A percentile compares a stretch with the other conserved stretches of the same genome.
These are phyloP conservation scores for Podosphaera fusca DNA, from an alignment of 2,329 filamentous ascomycete species.

Conservation along the genomic window DNA sequence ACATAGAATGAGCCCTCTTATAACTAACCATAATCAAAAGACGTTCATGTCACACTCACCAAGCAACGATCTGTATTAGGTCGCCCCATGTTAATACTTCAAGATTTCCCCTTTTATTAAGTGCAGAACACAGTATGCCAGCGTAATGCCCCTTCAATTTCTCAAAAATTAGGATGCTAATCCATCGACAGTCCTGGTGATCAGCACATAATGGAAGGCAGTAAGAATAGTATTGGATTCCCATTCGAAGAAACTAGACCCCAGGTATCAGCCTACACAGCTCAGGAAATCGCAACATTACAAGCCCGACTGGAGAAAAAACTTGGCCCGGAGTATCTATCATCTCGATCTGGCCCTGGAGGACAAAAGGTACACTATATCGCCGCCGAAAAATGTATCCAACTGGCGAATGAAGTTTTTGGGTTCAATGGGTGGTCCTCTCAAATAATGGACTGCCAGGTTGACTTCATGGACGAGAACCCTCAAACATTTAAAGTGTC, in stretches of 20 bases:
- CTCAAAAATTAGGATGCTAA: conserved; percentile 3
- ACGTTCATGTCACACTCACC: neutral
- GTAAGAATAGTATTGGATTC: conserved; percentile 27
- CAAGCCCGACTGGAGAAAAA: conserved; percentile 76
- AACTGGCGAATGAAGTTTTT: conserved; percentile 83
- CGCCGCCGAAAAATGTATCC: conserved; percentile 89
- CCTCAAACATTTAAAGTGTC: conserved; percentile 55
- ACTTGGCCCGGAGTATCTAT: conserved; percentile 89
- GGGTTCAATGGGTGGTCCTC: conserved; percentile 97
- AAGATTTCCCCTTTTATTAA: conserved; percentile 3
- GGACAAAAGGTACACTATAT: conserved; percentile 83
- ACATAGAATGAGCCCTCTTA: too few relatives aligned
- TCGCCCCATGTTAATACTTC: neutral
- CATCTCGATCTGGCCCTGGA: conserved; percentile 57
- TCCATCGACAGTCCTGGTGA: conserved; percentile 36
- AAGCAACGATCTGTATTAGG: neutral
- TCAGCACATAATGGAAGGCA: conserved; percentile 26
- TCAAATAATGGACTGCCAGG: conserved; percentile 79
- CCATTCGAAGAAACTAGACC: conserved; percentile 46
- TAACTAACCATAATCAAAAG: too few relatives aligned
- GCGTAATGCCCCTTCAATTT: conserved; percentile 18
- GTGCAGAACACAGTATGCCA: conserved; percentile 19
- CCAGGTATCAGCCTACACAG: conserved; percentile 59
- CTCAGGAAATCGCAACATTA: conserved; percentile 72
- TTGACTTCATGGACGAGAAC: conserved; percentile 86